phyloP scores from a whole-genome alignment of 345 rosid genomes.

The Aegle marmelos region DNA sequence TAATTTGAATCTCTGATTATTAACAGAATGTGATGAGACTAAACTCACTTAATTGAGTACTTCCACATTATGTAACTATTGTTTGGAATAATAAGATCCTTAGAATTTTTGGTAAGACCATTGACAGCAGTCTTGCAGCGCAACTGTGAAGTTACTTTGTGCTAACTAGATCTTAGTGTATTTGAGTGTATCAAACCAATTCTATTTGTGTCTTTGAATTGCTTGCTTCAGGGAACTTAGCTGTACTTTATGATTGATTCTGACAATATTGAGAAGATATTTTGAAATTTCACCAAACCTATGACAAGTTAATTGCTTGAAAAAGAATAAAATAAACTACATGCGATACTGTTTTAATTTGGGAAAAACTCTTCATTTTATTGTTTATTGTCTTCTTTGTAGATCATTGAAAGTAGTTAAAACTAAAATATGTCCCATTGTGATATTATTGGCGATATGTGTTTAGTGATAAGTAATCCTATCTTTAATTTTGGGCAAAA shows the following conservation, averaged over 20 bases:
- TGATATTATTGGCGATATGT: not conserved
- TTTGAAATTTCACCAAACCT: not conserved
- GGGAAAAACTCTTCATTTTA: not conserved
- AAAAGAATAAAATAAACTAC: not conserved
- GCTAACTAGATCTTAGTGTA: not conserved
- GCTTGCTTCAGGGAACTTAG: not conserved
- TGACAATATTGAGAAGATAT: not conserved
- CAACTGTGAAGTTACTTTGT: not conserved
- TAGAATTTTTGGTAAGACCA: not conserved
- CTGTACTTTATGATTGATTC: not conserved
- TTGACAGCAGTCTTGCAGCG: not conserved
- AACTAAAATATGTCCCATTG: not conserved
- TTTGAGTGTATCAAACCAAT: not conserved
- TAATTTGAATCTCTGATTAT: not conserved
- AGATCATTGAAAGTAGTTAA: not conserved
- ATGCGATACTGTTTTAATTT: not conserved
- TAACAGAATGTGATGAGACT: not conserved
- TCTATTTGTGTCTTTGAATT: not conserved
- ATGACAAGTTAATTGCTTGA: not conserved
- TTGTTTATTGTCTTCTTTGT: not conserved
- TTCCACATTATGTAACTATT: not conserved
- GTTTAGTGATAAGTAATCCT: not conserved
- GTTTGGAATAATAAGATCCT: not conserved
- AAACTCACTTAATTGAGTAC: not conserved
- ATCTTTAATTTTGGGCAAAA: not conserved